Evolutionary conservation across 345 rosid species (phyloP).

Genomic region (Arabis hirsuta): DNA sequence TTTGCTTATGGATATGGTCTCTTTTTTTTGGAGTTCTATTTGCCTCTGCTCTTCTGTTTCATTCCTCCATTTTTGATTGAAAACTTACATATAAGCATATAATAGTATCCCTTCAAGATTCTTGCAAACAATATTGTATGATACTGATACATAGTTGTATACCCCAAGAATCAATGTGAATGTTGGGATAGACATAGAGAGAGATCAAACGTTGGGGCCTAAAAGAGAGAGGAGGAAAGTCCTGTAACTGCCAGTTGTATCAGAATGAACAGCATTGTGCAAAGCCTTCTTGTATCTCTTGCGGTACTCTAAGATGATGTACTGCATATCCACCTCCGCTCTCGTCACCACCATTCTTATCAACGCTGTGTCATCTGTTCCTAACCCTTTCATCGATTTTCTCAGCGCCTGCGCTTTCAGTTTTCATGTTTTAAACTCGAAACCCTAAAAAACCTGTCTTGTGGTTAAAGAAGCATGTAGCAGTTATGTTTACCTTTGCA

Average conservation of each 20-base stretch:
- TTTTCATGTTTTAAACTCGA: neutral
- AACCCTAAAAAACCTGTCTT: neutral
- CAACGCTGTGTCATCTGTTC: slow-evolving; percentile 58
- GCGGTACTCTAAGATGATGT: slow-evolving; percentile 51
- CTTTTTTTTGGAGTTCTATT: neutral
- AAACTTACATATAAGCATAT: slow-evolving; percentile 13
- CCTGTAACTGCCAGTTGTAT: slow-evolving; percentile 62
- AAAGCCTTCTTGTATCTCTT: slow-evolving; percentile 58
- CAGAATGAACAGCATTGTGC: slow-evolving; percentile 59
- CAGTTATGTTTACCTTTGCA: slow-evolving; percentile 50
- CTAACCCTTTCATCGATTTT: slow-evolving; percentile 68
- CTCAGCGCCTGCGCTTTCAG: slow-evolving; percentile 50
- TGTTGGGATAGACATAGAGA: neutral
- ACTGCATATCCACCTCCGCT: slow-evolving; percentile 63
- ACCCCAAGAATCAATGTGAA: slow-evolving; percentile 4
- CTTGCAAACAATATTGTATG: slow-evolving; percentile 15
- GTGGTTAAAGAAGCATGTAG: neutral
- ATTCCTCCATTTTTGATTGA: neutral
- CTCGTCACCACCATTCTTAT: slow-evolving; percentile 64
- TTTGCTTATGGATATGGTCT: neutral
- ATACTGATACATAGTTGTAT: neutral
- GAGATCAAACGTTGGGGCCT: slow-evolving; percentile 44
- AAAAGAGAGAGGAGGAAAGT: slow-evolving; percentile 63
- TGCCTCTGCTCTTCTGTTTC: neutral
- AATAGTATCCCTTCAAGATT: slow-evolving; percentile 6